Evolutionary conservation across 2,329 filamentous ascomycete species (phyloP).

Genomic region (Beauveria asiatica): DNA sequence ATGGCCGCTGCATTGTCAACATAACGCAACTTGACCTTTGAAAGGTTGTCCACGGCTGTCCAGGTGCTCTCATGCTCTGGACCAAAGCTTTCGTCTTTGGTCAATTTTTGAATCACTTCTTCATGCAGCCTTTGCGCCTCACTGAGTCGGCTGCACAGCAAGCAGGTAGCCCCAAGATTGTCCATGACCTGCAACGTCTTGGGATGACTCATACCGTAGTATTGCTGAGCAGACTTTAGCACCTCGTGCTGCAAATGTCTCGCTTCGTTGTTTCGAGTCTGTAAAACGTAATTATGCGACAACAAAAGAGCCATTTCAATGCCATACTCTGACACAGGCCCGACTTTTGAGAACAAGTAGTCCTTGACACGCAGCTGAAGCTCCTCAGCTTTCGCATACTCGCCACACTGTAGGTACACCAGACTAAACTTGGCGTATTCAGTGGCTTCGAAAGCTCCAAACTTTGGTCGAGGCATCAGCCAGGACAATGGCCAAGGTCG

Average conservation of each 20-base stretch:
- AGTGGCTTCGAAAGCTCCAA: neutral
- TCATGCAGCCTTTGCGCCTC: neutral
- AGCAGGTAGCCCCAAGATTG: neutral
- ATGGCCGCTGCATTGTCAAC: neutral
- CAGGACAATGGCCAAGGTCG: neutral
- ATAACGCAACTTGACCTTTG: neutral
- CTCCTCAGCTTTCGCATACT: neutral
- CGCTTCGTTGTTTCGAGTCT: constrained; percentile 2
- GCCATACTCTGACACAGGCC: neutral
- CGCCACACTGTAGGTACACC: constrained; percentile 1
- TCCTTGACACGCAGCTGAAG: neutral
- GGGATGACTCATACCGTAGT: neutral
- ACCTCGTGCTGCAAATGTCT: neutral
- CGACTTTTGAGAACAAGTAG: neutral
- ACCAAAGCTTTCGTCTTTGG: neutral
- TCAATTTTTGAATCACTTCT: neutral
- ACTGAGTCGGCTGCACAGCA: neutral
- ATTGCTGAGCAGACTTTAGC: neutral
- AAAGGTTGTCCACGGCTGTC: neutral
- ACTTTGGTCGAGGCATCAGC: neutral
- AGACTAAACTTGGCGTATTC: constrained; percentile 1
- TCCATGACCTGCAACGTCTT: constrained; percentile 6
- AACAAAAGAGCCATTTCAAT: neutral
- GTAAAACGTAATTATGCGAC: constrained; percentile 2
- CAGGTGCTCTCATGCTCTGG: neutral